Percentiles rank a stretch among this genome's conserved stretches.
phyloP scores from a whole-genome alignment of 2,329 filamentous ascomycete genomes.

The Trichoderma brevicompactum region DNA sequence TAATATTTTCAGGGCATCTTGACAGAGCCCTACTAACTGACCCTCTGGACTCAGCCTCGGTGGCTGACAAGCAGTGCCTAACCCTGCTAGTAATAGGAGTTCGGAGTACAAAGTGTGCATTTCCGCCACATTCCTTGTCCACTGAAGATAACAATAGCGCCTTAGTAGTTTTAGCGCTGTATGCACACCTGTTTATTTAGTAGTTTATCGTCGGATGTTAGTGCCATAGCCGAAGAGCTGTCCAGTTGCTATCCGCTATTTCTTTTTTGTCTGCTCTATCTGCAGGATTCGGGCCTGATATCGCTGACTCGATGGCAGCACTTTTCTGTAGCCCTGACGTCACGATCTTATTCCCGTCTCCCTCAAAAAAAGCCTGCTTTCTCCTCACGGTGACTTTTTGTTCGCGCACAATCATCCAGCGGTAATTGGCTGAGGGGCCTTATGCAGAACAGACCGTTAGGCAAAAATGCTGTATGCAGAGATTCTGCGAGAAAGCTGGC shows the following conservation, averaged over 20 bases:
- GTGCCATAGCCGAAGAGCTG: not conserved
- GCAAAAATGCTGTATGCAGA: constrained; percentile 18
- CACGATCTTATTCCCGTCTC: not conserved
- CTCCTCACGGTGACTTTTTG: constrained; percentile 17
- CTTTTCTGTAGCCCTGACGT: constrained; percentile 7
- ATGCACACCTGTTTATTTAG: not conserved
- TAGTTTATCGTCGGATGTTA: not conserved
- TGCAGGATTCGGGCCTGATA: not conserved
- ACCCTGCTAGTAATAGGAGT: not conserved
- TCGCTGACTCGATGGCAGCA: not conserved
- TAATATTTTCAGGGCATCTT: no score
- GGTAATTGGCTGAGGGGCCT: not conserved
- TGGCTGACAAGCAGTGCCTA: not conserved
- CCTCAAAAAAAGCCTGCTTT: constrained; percentile 1
- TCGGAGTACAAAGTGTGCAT: not conserved
- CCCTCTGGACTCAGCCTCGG: not conserved
- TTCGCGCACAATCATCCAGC: not conserved
- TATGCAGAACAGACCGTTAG: constrained; percentile 20
- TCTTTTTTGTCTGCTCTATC: not conserved
- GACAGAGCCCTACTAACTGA: no score
- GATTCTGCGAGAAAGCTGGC: constrained; percentile 20
- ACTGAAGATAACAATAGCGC: not conserved
- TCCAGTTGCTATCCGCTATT: not conserved
- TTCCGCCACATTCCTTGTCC: not conserved
- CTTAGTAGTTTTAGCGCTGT: not conserved